phyloP scores from a whole-genome alignment of 306 rosid genomes.

The Castanospermum australe region DNA sequence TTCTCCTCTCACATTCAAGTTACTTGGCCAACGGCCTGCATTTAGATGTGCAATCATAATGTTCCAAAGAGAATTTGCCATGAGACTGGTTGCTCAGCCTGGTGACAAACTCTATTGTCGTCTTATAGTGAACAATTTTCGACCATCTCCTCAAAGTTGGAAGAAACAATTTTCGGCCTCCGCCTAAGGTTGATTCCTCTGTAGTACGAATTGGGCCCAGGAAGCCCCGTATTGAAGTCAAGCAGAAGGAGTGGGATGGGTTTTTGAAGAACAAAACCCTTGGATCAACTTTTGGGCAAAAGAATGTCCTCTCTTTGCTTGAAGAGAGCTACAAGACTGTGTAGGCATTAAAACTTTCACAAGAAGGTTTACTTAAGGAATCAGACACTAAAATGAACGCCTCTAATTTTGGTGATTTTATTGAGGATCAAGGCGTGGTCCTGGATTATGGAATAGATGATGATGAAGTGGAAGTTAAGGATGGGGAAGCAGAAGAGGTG shows the following conservation, averaged over 20 bases:
- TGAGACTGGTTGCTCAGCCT: slow-evolving; percentile 95
- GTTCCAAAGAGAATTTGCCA: slow-evolving; percentile 94
- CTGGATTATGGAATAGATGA: slow-evolving; percentile 52
- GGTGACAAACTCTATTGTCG: slow-evolving; percentile 94
- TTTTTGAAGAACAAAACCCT: slow-evolving; percentile 93
- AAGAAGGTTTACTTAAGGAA: slow-evolving; percentile 41
- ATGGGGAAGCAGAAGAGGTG: slow-evolving; percentile 52
- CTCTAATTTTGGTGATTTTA: slow-evolving; percentile 31
- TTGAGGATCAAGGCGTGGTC: slow-evolving; percentile 51
- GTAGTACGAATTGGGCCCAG: slow-evolving; percentile 89
- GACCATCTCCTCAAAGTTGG: slow-evolving; percentile 95
- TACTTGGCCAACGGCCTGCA: slow-evolving; percentile 70
- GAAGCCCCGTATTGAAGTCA: slow-evolving; percentile 70
- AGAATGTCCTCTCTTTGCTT: slow-evolving; percentile 68
- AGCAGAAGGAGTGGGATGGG: slow-evolving; percentile 93
- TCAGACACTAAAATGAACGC: slow-evolving; percentile 31
- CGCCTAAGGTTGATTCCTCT: slow-evolving; percentile 91
- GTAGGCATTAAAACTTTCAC: slow-evolving; percentile 51
- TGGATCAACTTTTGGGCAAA: slow-evolving; percentile 85
- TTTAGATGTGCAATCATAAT: slow-evolving; percentile 91
- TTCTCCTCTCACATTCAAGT: slow-evolving; percentile 95
- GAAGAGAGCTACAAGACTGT: slow-evolving; percentile 82
- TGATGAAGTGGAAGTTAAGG: slow-evolving; percentile 65
- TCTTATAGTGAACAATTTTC: slow-evolving; percentile 78
- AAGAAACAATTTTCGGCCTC: slow-evolving; percentile 91